Evolutionary conservation across 2,329 filamentous ascomycete genomes (phyloP).

Genomic region (Alternaria sp.): DNA sequence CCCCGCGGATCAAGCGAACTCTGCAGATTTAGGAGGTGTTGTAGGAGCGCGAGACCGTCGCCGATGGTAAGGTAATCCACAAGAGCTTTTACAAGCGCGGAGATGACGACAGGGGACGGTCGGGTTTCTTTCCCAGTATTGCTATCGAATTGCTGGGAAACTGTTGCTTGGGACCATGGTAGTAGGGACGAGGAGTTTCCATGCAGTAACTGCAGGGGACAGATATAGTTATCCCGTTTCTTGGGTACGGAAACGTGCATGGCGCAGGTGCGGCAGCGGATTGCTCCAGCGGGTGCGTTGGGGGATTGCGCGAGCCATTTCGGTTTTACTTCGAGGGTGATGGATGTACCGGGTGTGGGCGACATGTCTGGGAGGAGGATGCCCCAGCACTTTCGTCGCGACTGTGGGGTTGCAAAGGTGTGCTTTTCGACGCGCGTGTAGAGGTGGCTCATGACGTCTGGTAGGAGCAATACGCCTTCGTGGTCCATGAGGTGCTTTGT

Average conservation of each 20-base stretch:
- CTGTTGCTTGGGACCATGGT: constrained; percentile 20
- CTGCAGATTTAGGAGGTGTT: constrained; percentile 48
- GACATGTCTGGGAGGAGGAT: constrained; percentile 44
- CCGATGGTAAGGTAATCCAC: constrained; percentile 35
- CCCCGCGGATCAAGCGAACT: constrained; percentile 48
- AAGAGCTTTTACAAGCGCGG: constrained; percentile 18
- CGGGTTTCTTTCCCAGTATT: background rate
- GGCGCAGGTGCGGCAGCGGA: constrained; percentile 56
- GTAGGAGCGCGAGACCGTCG: constrained; percentile 46
- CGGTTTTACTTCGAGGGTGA: constrained; percentile 54
- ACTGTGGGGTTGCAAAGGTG: constrained; percentile 7
- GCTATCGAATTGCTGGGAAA: constrained; percentile 14
- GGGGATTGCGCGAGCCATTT: constrained; percentile 58
- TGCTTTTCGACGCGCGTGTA: constrained; percentile 5
- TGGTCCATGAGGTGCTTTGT: constrained; percentile 29
- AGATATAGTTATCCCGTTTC: constrained; percentile 37
- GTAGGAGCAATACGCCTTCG: constrained; percentile 19
- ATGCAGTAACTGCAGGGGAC: constrained; percentile 51
- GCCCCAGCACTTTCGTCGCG: constrained; percentile 18
- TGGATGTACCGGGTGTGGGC: constrained; percentile 21
- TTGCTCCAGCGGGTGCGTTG: constrained; percentile 49
- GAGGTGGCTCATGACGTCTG: constrained; percentile 20
- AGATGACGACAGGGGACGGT: background rate
- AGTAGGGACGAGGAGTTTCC: constrained; percentile 24
- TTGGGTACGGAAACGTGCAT: constrained; percentile 46